Evolutionary conservation across 352 stramenopile genomes (phyloP).

Genomic region (Paralagenidium karlingii): DNA sequence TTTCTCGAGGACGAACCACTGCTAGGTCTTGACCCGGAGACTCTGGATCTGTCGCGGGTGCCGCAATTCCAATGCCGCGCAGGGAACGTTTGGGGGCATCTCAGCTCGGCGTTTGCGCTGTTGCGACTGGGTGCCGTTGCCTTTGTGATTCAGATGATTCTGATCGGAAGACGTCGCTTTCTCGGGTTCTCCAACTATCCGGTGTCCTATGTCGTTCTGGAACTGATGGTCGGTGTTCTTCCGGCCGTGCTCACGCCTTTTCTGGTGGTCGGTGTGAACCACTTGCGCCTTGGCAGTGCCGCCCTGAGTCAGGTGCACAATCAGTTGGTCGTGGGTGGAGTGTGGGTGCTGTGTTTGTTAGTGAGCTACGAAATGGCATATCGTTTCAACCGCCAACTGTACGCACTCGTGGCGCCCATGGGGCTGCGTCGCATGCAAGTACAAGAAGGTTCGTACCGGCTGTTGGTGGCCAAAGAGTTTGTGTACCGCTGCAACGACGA

Average conservation of each 20-base stretch:
- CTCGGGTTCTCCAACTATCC: neutral
- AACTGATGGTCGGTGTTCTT: constrained; percentile 1
- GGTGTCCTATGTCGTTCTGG: neutral
- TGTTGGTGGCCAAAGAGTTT: neutral
- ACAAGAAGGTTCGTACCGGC: neutral
- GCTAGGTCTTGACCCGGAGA: too few species aligned
- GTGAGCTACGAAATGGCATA: neutral
- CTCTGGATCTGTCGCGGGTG: neutral
- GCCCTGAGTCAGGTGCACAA: constrained; percentile 1
- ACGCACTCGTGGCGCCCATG: neutral
- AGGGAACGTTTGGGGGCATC: neutral
- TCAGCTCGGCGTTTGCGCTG: neutral
- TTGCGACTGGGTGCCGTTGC: neutral
- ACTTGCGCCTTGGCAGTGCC: neutral
- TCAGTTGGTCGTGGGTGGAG: neutral
- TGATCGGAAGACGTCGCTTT: constrained; percentile 1
- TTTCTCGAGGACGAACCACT: too few species aligned
- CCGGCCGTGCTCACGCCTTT: neutral
- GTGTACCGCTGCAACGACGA: too few species aligned
- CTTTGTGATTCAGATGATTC: neutral
- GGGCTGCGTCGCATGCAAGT: neutral
- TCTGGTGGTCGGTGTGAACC: constrained; percentile 1
- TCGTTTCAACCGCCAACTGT: neutral
- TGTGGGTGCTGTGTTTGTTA: neutral
- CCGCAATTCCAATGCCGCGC: neutral